Evolutionary conservation across 495 filamentous ascomycete species (phyloP).

Genomic region (Aspergillus avenaceus): DNA sequence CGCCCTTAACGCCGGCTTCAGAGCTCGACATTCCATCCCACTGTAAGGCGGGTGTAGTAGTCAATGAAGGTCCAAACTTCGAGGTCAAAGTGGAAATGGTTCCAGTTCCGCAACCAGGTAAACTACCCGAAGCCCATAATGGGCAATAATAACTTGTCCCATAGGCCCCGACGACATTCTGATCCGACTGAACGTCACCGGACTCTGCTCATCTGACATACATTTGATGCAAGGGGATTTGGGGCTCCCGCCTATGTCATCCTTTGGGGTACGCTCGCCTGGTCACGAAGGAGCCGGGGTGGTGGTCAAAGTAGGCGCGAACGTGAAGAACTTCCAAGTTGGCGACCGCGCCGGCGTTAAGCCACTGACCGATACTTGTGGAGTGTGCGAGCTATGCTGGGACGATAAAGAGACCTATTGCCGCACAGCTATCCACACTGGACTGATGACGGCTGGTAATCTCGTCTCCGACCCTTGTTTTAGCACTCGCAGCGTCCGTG

Average conservation of each 20-base stretch:
- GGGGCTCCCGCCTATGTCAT: constrained; percentile 42
- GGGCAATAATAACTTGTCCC: background rate
- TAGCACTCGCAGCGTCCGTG: too few relatives aligned
- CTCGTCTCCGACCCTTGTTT: too few relatives aligned
- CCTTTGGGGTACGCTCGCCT: constrained; percentile 42
- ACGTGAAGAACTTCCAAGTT: constrained; percentile 50
- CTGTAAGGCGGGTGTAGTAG: constrained; percentile 52
- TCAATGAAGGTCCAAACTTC: constrained; percentile 52
- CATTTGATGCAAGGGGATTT: constrained; percentile 45
- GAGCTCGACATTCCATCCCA: constrained; percentile 42
- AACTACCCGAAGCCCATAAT: background rate
- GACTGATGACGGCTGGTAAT: constrained; percentile 27
- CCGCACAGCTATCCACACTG: constrained; percentile 26
- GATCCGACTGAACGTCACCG: constrained; percentile 44
- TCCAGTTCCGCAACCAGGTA: constrained; percentile 50
- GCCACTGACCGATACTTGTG: constrained; percentile 50
- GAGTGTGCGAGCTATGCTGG: constrained; percentile 46
- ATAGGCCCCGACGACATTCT: constrained; percentile 44
- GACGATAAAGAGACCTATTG: constrained; percentile 43
- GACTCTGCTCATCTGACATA: constrained; percentile 47
- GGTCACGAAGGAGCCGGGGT: constrained; percentile 57
- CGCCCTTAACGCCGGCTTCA: background rate
- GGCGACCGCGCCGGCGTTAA: constrained; percentile 60
- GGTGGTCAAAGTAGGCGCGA: constrained; percentile 47
- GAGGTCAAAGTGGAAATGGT: constrained; percentile 47